phyloP scores from a whole-genome alignment of 225 moss, liverwort and hornwort genomes.

The Anthoceros angustus region DNA sequence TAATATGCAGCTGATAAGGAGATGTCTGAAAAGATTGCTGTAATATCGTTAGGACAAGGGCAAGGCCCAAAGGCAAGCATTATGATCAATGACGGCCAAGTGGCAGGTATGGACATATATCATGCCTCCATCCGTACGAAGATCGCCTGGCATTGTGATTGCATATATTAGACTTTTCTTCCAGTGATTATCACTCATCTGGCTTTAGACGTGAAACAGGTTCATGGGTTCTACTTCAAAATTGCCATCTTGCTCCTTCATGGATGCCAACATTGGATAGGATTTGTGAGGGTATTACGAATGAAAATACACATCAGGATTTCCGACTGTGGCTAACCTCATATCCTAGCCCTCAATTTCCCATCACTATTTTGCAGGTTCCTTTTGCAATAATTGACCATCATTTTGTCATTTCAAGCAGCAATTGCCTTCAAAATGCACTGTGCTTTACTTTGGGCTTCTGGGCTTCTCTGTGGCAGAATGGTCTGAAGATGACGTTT shows the following conservation, averaged over 20 bases:
- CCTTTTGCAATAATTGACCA: background rate
- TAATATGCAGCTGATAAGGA: slow-evolving; percentile 46
- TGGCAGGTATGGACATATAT: slow-evolving; percentile 24
- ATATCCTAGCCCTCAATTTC: slow-evolving; percentile 85
- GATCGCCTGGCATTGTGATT: background rate
- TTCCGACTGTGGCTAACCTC: slow-evolving; percentile 97
- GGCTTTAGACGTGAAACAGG: slow-evolving; percentile 16
- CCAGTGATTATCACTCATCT: background rate
- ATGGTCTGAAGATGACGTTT: slow-evolving; percentile 97
- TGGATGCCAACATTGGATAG: slow-evolving; percentile 89
- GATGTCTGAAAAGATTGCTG: slow-evolving; percentile 67
- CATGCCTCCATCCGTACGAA: background rate
- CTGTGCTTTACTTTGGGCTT: background rate
- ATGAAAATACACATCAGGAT: slow-evolving; percentile 61
- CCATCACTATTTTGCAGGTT: slow-evolving; percentile 75
- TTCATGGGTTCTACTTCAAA: slow-evolving; percentile 85
- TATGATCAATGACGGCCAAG: slow-evolving; percentile 71
- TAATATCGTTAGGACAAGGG: slow-evolving; percentile 86
- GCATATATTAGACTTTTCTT: background rate
- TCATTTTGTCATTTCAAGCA: background rate
- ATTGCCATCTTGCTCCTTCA: slow-evolving; percentile 83
- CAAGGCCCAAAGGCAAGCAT: slow-evolving; percentile 80
- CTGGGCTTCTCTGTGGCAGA: slow-evolving; percentile 18
- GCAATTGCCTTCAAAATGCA: background rate
- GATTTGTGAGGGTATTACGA: slow-evolving; percentile 50